Base-by-base conservation (phyloP, 495 filamentous ascomycete species). In the Aspergillus carlsbadensis region DNA sequence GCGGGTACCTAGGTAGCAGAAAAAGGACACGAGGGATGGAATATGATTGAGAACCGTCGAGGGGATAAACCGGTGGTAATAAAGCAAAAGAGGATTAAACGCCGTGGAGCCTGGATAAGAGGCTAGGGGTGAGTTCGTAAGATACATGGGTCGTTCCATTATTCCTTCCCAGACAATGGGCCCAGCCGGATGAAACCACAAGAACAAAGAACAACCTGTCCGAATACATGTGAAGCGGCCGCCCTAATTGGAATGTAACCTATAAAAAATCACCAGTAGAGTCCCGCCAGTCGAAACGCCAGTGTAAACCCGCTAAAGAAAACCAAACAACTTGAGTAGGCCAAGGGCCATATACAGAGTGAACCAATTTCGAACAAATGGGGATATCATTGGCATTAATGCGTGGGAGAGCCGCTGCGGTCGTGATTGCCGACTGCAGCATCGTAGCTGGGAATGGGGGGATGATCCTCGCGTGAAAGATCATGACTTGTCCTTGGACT, bases 391-490 rank as follows among this genome's bases (percentile, higher is more conserved):
- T 54, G 47, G 37, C 24, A 10, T 17, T 48, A 41, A 13, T 58
- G 49, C 34, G 58, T 35, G 56, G 49, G 52, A 11, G 56, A 44
- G 10, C 31, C 10, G 37, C 45, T 42, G 33, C 54, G 55, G 24
- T 61, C 40, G 1, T 31, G 57, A 36, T 71, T 70, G 8, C 69
- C 76, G 21, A 87, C 78, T 14, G 85, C 84, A 55, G 86, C 85
- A 63, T 81, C 84, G 55, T 88, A 89, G 61, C 83, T 88, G 8
- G 86, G 86, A 52, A 76, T 67, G 26, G 77, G 73, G 26, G 72
- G 78, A 37, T 72, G 78, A 57, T 63, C 77, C 40, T 72, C 15
- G 73, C 59, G 34, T 57, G 76, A 39, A 67, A 52, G 63, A 61
- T 73, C 73, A 51, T 76, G 70, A 52, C 84, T 87, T 50, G 73